Conservation (phyloP, 331 rosid species). For the Malus hybrid region DNA sequence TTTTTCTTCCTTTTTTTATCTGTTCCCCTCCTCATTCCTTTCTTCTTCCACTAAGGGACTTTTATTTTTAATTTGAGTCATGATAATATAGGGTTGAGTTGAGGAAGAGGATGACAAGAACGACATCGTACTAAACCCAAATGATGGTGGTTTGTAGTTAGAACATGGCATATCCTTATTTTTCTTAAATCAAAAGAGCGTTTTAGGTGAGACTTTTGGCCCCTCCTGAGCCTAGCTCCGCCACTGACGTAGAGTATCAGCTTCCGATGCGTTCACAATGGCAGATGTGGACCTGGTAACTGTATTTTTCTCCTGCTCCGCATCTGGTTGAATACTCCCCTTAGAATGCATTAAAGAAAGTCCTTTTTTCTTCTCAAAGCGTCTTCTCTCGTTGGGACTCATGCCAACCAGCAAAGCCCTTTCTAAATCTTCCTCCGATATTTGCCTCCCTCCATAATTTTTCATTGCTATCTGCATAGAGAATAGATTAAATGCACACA, state of each 20-base stretch:
- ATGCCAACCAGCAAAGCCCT: slow-evolving; percentile 75
- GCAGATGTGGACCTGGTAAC: slow-evolving; percentile 16
- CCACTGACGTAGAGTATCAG: neutral
- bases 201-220: no score
- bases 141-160: no score
- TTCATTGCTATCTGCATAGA: slow-evolving; percentile 56
- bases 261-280: slow-evolving; percentile 18
- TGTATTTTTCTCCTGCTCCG: slow-evolving; percentile 31
- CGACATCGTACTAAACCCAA: no score
- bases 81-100: no score
- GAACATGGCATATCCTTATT: no score
- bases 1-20: no score
- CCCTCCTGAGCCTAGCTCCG: no score
- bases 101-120: no score
- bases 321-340: slow-evolving; percentile 19
- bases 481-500: neutral
- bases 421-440: slow-evolving; percentile 75
- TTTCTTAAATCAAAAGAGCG: no score
- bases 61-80: no score
- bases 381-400: slow-evolving; percentile 82
- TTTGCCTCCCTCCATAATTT: slow-evolving; percentile 80
- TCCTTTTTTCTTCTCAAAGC: slow-evolving; percentile 63
- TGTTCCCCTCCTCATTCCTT: no score
- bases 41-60: no score
- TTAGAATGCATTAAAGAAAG: slow-evolving; percentile 35